Base-by-base conservation (phyloP, 331 rosid species). In the Pyracantha coccinea region DNA sequence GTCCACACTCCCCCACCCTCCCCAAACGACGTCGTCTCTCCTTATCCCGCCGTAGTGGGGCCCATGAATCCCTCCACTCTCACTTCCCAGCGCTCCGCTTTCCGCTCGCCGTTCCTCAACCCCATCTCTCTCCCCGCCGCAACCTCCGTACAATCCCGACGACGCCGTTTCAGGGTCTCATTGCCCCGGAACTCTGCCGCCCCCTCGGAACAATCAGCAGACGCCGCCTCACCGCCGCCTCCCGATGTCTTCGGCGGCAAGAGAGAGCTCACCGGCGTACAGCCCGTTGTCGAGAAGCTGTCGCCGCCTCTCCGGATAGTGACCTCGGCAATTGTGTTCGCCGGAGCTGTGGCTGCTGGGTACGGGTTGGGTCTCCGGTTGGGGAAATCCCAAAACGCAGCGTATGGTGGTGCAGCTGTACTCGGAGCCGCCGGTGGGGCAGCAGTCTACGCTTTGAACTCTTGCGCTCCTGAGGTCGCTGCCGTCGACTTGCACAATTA, bases 401-500 rank as follows among this genome's bases (percentile, higher is more conserved):
- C 97, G 4, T 41, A 89, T 4, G 97, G 97, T 0, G 99, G 97
- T 2, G 97, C 99, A 0, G 92, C 86, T 1, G 99, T 83, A 17
- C 83, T 92, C 3, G 97, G 94, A 5, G 92, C 85, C 0, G 96
- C 93, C 0, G 86, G 97, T 2, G 97, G 93, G 0, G 96, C 96
- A 0, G 92, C 90, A 0, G 90, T 85, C 0, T 95, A 90, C 47
- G 89, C 97, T 16, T 66, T 95, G 71, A 95, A 86, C 75, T 83
- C 97, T 1, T 64, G 84, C 68, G 97, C 83, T 38, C 97, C 99
- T 13, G 96, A 88, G 29, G 97, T 92, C 55, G 99, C 99, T 0
- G 97, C 97, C 0, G 91, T 87, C n/a, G 87, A 85, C 15, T 89
- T 92, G 89, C 97, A 86, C 68, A 95, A 95, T 75, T 92, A 89